phyloP scores from a whole-genome alignment of 768 basidiomycete species.

The Hygrocybe punicea region DNA sequence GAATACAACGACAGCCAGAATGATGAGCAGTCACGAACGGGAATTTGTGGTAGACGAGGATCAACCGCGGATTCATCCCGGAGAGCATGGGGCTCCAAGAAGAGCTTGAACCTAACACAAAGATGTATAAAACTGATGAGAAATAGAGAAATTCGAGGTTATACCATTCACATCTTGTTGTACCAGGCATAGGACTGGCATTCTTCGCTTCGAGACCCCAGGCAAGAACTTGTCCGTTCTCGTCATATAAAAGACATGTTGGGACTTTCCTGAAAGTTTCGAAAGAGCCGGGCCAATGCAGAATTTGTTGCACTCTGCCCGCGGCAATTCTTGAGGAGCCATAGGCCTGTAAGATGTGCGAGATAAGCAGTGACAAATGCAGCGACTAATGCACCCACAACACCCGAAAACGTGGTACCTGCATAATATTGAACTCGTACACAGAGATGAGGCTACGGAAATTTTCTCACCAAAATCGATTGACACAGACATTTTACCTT shows the following conservation, averaged over 20 bases:
- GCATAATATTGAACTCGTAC: constrained; percentile 8
- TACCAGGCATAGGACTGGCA: constrained; percentile 63
- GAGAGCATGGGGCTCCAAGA: constrained; percentile 76
- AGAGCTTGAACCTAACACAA: constrained; percentile 72
- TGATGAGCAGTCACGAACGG: constrained; percentile 47
- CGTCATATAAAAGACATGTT: constrained; percentile 81
- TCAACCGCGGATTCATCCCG: constrained; percentile 70
- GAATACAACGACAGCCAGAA: constrained; percentile 5
- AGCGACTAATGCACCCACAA: constrained; percentile 49
- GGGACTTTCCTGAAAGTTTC: constrained; percentile 88
- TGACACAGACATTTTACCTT: constrained; percentile 77
- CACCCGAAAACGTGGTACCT: constrained; percentile 88
- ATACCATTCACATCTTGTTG: constrained; percentile 49
- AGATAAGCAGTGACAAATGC: constrained; percentile 7
- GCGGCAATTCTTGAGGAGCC: constrained; percentile 79
- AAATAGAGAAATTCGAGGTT: background rate
- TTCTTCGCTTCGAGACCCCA: constrained; percentile 91
- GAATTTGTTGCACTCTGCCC: constrained; percentile 78
- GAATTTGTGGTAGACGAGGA: constrained; percentile 73
- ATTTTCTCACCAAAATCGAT: constrained; percentile 70
- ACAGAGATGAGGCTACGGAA: background rate
- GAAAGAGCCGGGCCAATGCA: constrained; percentile 81
- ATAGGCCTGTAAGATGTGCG: constrained; percentile 55
- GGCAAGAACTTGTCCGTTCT: constrained; percentile 65
- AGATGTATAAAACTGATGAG: background rate